phyloP scores from a whole-genome alignment of 306 rosid genomes.

The Cercis canadensis region DNA sequence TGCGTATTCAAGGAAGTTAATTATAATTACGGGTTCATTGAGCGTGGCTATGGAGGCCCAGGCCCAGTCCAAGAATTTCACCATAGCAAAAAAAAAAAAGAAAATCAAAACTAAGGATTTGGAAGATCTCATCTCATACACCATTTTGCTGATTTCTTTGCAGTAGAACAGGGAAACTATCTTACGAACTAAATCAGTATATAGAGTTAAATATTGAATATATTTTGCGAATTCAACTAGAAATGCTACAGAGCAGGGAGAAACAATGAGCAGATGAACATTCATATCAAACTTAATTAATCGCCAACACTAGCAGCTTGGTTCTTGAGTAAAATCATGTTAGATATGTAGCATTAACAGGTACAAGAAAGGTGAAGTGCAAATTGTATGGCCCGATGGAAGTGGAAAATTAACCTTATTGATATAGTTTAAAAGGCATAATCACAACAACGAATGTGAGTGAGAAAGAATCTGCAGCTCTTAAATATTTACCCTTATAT shows the following conservation, averaged over 20 bases:
- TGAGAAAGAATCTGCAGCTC: constrained; percentile 43
- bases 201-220: neutral
- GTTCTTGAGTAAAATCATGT: constrained; percentile 33
- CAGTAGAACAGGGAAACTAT: too few relatives aligned
- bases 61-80: too few relatives aligned
- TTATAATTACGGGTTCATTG: too few relatives aligned
- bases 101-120: too few relatives aligned
- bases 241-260: neutral
- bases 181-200: neutral
- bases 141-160: too few relatives aligned
- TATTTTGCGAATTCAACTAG: neutral
- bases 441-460: constrained; percentile 45
- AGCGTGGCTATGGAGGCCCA: too few relatives aligned
- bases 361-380: constrained; percentile 26
- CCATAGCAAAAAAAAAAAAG: too few relatives aligned
- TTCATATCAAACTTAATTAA: constrained; percentile 7
- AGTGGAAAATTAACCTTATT: constrained; percentile 28
- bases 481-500: constrained; percentile 21
- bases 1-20: too few relatives aligned
- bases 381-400: constrained; percentile 34
- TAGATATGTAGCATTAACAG: constrained; percentile 20
- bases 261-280: neutral
- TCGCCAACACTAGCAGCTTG: constrained; percentile 24
- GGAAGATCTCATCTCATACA: too few relatives aligned
- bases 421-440: constrained; percentile 26